A percentile compares a stretch with the other conserved stretches of the same genome.
Evolutionary conservation across 2,329 filamentous ascomycete species (phyloP).

Genomic region (Neonectria sp.): DNA sequence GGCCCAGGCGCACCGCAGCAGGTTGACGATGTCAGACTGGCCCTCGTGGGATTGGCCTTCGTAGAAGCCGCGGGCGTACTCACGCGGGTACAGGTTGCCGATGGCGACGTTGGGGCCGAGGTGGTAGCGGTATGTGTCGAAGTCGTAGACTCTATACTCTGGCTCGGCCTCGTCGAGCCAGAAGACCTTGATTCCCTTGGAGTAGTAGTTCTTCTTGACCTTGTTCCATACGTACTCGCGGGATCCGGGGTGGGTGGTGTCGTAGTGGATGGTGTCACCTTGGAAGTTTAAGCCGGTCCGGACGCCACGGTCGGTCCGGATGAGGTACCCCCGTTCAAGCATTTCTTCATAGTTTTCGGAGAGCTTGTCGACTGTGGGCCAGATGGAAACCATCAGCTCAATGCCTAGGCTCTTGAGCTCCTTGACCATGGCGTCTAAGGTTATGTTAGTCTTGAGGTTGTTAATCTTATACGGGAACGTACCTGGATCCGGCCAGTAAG

Average conservation of each 20-base stretch:
- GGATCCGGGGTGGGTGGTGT: conserved; percentile 74
- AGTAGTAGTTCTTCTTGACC: conserved; percentile 72
- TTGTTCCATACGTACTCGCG: conserved; percentile 73
- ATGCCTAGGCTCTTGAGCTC: conserved; percentile 72
- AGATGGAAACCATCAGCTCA: conserved; percentile 79
- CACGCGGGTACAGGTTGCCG: conserved; percentile 73
- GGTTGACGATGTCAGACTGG: conserved; percentile 71
- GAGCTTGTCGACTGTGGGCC: conserved; percentile 74
- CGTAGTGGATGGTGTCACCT: conserved; percentile 73
- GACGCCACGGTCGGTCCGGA: conserved; percentile 73
- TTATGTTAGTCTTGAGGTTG: background rate
- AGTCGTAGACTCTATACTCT: conserved; percentile 76
- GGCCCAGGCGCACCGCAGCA: conserved; percentile 65
- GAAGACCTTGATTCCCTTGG: conserved; percentile 74
- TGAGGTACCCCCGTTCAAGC: conserved; percentile 72
- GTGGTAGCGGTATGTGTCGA: conserved; percentile 71
- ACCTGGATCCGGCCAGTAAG: conserved; percentile 76
- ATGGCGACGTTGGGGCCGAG: conserved; percentile 56
- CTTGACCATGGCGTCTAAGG: conserved; percentile 71
- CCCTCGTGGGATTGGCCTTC: conserved; percentile 70
- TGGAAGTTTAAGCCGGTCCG: conserved; percentile 72
- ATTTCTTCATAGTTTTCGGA: conserved; percentile 75
- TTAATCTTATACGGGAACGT: conserved; percentile 30
- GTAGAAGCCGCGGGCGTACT: conserved; percentile 73
- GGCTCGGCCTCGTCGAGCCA: conserved; percentile 81